phyloP scores from a whole-genome alignment of 2,329 filamentous ascomycete species.

The Nemania abortiva region DNA sequence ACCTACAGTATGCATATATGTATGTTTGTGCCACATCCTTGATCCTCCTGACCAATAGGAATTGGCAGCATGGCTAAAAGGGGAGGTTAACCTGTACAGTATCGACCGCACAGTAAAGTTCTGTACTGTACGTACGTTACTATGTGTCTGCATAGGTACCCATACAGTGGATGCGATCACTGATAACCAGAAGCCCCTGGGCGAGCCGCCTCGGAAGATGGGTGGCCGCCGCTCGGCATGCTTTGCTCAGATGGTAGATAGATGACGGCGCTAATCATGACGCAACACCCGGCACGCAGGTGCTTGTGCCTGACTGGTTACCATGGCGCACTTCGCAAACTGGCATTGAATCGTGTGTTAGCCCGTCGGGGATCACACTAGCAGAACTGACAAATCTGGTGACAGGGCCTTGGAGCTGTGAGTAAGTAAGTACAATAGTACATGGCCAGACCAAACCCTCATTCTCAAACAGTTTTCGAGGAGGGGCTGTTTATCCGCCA shows the following conservation, averaged over 20 bases:
- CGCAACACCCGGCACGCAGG: slow-evolving; percentile 40
- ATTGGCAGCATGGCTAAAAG: slow-evolving; percentile 19
- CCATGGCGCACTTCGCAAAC: slow-evolving; percentile 9
- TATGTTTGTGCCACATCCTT: slow-evolving; percentile 16
- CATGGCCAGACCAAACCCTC: slow-evolving; percentile 1
- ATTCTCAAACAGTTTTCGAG: not conserved
- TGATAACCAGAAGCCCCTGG: slow-evolving; percentile 2
- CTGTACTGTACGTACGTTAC: not conserved
- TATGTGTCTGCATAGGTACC: not conserved
- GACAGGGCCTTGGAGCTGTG: slow-evolving; percentile 4
- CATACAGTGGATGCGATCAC: slow-evolving; percentile 4
- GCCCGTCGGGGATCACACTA: slow-evolving; percentile 13
- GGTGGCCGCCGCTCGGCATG: slow-evolving; percentile 40
- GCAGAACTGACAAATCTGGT: slow-evolving; percentile 34
- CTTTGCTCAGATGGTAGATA: slow-evolving; percentile 12
- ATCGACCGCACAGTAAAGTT: too few relatives aligned
- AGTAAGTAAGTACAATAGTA: not conserved
- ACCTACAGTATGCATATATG: not conserved
- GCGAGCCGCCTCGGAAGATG: slow-evolving; percentile 42
- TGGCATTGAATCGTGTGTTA: slow-evolving; percentile 20
- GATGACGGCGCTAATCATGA: slow-evolving; percentile 43
- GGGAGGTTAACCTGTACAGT: not conserved
- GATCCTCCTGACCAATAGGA: slow-evolving; percentile 12
- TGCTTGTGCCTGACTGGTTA: slow-evolving; percentile 22
- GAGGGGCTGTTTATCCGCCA: slow-evolving; percentile 22